Evolutionary conservation across 2,329 filamentous ascomycete species (phyloP).

Genomic region (Diaporthe sp.): DNA sequence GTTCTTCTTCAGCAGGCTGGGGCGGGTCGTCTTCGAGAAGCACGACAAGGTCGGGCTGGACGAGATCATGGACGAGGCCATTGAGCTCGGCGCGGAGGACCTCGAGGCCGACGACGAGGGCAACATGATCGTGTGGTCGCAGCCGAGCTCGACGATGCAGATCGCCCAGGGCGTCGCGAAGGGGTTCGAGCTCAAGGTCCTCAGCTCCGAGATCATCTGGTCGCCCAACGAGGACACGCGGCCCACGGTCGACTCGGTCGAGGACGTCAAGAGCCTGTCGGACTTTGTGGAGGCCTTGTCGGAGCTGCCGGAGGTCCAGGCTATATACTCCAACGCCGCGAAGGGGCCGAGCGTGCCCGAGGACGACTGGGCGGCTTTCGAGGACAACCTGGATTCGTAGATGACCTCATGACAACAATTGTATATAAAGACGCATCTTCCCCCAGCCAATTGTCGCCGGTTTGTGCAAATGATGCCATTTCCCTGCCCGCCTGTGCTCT

Average conservation of each 20-base stretch:
- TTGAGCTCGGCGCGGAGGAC: slow-evolving; percentile 87
- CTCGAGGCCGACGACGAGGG: slow-evolving; percentile 77
- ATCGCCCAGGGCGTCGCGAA: slow-evolving; percentile 74
- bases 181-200: slow-evolving; percentile 74
- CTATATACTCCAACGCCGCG: slow-evolving; percentile 79
- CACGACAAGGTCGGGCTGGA: slow-evolving; percentile 70
- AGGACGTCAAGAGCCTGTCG: slow-evolving; percentile 68
- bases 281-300: slow-evolving; percentile 71
- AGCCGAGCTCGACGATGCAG: slow-evolving; percentile 73
- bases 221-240: slow-evolving; percentile 84
- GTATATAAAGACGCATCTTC: slow-evolving; percentile 4
- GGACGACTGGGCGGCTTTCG: slow-evolving; percentile 66
- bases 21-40: slow-evolving; percentile 77
- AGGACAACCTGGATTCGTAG: slow-evolving; percentile 63
- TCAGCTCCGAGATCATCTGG: slow-evolving; percentile 87
- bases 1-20: slow-evolving; percentile 88
- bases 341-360: slow-evolving; percentile 62
- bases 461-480: neutral
- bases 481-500: neutral
- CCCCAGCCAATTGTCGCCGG: neutral
- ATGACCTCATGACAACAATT: slow-evolving; percentile 34
- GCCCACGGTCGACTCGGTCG: slow-evolving; percentile 70
- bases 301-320: slow-evolving; percentile 80
- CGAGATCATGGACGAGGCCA: slow-evolving; percentile 82
- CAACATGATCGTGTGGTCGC: slow-evolving; percentile 77